Conservation (phyloP, 2,329 filamentous ascomycete species). For the Lecanoromycetidae sp. region DNA sequence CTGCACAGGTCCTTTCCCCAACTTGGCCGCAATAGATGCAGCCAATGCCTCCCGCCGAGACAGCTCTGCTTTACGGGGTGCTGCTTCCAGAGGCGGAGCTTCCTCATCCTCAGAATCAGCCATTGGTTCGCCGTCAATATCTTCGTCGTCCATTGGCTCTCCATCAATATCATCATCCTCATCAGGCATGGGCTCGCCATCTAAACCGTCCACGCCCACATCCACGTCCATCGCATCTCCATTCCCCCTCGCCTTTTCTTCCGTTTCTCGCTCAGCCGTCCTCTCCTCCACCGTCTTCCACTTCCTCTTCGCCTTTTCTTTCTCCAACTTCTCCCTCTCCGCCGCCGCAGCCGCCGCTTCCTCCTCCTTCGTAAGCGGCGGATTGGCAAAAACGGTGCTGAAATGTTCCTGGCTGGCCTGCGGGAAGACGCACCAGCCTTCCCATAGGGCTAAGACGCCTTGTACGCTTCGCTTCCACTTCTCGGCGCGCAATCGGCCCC, state of each 20-base stretch:
- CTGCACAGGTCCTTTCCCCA: neutral
- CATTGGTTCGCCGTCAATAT: slow-evolving; percentile 36
- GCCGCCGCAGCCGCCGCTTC: slow-evolving; percentile 31
- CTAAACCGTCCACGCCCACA: slow-evolving; percentile 26
- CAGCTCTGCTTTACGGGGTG: slow-evolving; percentile 18
- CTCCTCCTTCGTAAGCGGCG: slow-evolving; percentile 43
- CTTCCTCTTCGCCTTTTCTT: slow-evolving; percentile 31
- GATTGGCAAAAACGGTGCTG: slow-evolving; percentile 57
- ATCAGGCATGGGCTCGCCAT: slow-evolving; percentile 37
- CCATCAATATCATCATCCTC: slow-evolving; percentile 37
- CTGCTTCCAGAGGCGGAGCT: slow-evolving; percentile 23
- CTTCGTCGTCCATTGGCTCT: slow-evolving; percentile 40
- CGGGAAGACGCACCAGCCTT: slow-evolving; percentile 55
- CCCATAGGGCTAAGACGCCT: slow-evolving; percentile 57
- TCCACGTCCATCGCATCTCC: slow-evolving; percentile 18
- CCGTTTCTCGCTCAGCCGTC: slow-evolving; percentile 26
- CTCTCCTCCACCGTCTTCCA: slow-evolving; percentile 35
- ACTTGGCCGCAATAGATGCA: slow-evolving; percentile 7
- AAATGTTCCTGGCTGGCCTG: slow-evolving; percentile 62
- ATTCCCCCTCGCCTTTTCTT: slow-evolving; percentile 22
- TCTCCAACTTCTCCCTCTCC: slow-evolving; percentile 34
- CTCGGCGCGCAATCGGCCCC: slow-evolving; percentile 71
- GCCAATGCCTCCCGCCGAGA: slow-evolving; percentile 16
- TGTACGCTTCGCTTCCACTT: slow-evolving; percentile 72
- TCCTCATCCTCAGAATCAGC: slow-evolving; percentile 26